Base-by-base conservation (phyloP, 2,329 filamentous ascomycete species). In the Neurospora crassa region DNA sequence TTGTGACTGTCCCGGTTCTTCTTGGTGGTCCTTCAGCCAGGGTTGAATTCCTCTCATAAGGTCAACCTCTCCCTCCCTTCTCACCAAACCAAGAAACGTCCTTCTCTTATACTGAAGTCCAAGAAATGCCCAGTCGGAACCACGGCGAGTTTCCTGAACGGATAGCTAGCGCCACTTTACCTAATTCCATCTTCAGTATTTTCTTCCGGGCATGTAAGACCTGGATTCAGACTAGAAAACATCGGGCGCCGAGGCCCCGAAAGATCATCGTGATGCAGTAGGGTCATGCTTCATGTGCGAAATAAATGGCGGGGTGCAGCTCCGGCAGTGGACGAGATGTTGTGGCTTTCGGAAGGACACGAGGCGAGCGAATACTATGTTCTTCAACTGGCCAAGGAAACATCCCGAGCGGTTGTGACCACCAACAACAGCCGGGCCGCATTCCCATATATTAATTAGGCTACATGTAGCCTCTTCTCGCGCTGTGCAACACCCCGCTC, bases 361-460 rank as follows among this genome's bases (percentile, higher is more conserved):
- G 29, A 63, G 53, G 53, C 53, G 53, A 34, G 53, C 24, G 53
- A 63, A 63, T 63, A 18, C 14, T 11, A 63, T 63, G 53, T 37
- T 24, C 53, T 63, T 63, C 53, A 63, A 63, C 53, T 34, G 53
- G 70, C 40, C 59, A 74, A 69, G 67, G 67, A 67, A 40, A n/a
- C 53, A 63, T 68, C 69, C 73, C 68, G 71, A 70, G 68, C 69
- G 68, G 70, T n/a, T 72, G 71, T 73, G 71, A 71, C 71, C 47
- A 71, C 67, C 67, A 45, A 43, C 68, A n/a, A 68, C 47, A 71
- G 71, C 74, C 76, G 76, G 76, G 70, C 75, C 76, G 75, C 72
- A 71, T 74, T 75, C 75, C 76, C 76, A 40, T 69, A 71, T 68
- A 74, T 76, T 75, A 74, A 76, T 77, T 75, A 69, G 68, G 68